Percentiles rank a stretch among this genome's conserved stretches.
Evolutionary conservation across 2,329 filamentous ascomycete species (phyloP).

Genomic region (Arachnomyces sp.): DNA sequence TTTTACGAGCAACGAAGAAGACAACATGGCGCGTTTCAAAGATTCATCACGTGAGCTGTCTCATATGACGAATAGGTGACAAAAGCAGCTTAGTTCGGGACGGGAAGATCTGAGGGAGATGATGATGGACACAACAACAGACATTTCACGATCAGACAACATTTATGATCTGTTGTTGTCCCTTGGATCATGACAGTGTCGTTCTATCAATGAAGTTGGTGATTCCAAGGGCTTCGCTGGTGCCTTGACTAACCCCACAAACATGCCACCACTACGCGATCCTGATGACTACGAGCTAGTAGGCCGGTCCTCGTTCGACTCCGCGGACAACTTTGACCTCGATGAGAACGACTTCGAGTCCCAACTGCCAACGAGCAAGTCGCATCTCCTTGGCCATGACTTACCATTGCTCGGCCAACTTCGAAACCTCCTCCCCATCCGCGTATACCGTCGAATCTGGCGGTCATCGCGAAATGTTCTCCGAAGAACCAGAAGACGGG

Average conservation of each 20-base stretch:
- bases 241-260: background rate
- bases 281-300: conserved; percentile 36
- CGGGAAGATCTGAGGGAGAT: no score
- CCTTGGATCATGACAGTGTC: no score
- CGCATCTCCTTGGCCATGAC: conserved; percentile 16
- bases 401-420: conserved; percentile 22
- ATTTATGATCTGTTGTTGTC: no score
- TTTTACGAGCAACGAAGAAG: no score
- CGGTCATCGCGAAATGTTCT: conserved; percentile 19
- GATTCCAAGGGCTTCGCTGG: no score
- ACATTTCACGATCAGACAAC: no score
- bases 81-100: no score
- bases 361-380: conserved; percentile 21
- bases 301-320: conserved; percentile 31
- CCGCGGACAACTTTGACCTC: conserved; percentile 33
- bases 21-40: no score
- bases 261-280: conserved; percentile 32
- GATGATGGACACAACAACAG: no score
- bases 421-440: conserved; percentile 20
- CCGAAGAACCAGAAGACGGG: conserved; percentile 17
- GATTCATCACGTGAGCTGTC: no score
- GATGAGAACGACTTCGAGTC: conserved; percentile 36
- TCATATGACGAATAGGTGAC: no score
- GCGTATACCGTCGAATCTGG: conserved; percentile 25
- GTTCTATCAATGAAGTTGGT: background rate